Percentiles rank a stretch among this genome's conserved stretches.
Evolutionary conservation across 2,329 filamentous ascomycete species (phyloP).

Genomic region (Sporothrix humicola): DNA sequence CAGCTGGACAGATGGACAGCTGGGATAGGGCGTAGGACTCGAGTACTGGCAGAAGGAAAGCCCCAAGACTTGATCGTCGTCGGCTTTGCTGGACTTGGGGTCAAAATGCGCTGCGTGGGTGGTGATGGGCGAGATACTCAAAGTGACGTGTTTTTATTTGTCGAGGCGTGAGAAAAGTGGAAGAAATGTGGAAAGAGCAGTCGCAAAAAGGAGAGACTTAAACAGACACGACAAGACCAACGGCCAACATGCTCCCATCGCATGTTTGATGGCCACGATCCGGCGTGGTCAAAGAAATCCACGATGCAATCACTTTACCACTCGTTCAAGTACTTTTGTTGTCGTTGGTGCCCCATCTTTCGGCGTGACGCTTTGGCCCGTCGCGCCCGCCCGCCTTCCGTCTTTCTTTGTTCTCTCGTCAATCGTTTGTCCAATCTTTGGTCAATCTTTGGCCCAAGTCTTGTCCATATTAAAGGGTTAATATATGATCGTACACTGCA

Average conservation of each 20-base stretch:
- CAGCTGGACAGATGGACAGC: neutral
- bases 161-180: neutral
- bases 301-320: neutral
- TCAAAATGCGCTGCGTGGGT: constrained; percentile 5
- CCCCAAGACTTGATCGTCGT: neutral
- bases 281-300: neutral
- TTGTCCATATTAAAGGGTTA: no score
- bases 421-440: neutral
- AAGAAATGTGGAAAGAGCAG: neutral
- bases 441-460: no score
- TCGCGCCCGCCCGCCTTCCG: neutral
- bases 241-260: neutral
- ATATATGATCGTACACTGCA: no score
- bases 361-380: constrained; percentile 6
- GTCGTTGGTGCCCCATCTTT: neutral
- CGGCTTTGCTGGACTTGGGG: constrained; percentile 11
- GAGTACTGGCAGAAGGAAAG: no score
- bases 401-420: constrained; percentile 5
- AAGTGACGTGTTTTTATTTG: neutral
- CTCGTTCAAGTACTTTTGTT: neutral
- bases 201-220: neutral
- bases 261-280: neutral
- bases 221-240: neutral
- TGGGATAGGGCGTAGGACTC: neutral
- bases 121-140: neutral